phyloP scores from a whole-genome alignment of 306 rosid species.

The Geum urbanum region DNA sequence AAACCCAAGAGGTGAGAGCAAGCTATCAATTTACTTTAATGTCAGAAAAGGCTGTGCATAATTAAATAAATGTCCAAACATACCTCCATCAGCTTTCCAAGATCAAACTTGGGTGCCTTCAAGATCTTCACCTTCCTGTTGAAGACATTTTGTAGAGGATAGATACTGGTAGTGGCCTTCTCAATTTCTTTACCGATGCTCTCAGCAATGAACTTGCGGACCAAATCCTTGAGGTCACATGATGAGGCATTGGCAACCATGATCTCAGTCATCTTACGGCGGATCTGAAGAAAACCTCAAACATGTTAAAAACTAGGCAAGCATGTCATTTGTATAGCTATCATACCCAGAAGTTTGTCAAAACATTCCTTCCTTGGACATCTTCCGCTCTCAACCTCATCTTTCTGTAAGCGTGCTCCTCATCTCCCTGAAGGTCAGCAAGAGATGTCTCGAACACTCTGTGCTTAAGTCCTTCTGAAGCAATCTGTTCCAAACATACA shows the following conservation, averaged over 20 bases:
- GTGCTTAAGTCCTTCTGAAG: slow-evolving; percentile 94
- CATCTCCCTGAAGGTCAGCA: slow-evolving; percentile 94
- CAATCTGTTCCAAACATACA: slow-evolving; percentile 48
- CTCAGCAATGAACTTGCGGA: slow-evolving; percentile 83
- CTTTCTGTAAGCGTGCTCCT: slow-evolving; percentile 95
- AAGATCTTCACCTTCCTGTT: slow-evolving; percentile 84
- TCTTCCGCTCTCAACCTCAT: slow-evolving; percentile 93
- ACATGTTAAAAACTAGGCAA: background rate
- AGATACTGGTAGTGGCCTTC: slow-evolving; percentile 75
- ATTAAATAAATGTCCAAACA: too few relatives aligned
- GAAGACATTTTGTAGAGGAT: slow-evolving; percentile 79
- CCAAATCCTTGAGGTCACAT: slow-evolving; percentile 85
- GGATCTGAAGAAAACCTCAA: slow-evolving; percentile 46
- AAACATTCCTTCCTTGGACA: slow-evolving; percentile 80
- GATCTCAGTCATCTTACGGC: slow-evolving; percentile 89
- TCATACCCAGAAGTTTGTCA: slow-evolving; percentile 91
- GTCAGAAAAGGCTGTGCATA: too few relatives aligned
- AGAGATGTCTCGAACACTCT: slow-evolving; percentile 85
- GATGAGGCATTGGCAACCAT: slow-evolving; percentile 75
- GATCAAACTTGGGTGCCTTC: slow-evolving; percentile 95
- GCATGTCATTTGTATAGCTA: background rate
- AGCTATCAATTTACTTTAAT: too few relatives aligned
- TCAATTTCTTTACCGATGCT: slow-evolving; percentile 87
- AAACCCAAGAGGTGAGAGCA: background rate
- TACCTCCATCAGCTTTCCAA: slow-evolving; percentile 91